Percentiles rank a stretch among this genome's conserved stretches.
Evolutionary conservation across 805 yeast species (phyloP).

Genomic region (Candida xyloterini): DNA sequence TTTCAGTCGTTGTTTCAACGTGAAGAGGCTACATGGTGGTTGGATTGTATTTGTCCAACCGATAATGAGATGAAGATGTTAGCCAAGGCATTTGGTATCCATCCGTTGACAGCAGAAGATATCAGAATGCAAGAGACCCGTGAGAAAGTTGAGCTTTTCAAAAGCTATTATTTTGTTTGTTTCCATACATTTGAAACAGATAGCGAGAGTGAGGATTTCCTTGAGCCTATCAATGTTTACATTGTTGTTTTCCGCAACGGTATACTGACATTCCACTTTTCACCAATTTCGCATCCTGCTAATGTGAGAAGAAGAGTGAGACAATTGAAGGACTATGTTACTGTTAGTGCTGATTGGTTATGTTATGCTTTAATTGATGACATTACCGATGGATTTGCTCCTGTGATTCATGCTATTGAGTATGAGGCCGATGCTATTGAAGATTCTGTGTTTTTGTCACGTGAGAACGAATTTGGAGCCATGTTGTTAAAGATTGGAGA

Average conservation of each 20-base stretch:
- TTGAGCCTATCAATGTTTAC: conserved; percentile 77
- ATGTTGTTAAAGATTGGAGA: conserved; percentile 86
- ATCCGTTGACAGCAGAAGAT: conserved; percentile 97
- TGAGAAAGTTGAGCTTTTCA: conserved; percentile 93
- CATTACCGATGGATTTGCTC: conserved; percentile 81
- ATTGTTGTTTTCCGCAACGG: conserved; percentile 70
- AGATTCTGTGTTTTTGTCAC: conserved; percentile 78
- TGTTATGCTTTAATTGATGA: conserved; percentile 82
- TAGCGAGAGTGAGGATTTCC: conserved; percentile 72
- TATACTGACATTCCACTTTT: conserved; percentile 64
- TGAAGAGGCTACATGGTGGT: conserved; percentile 89
- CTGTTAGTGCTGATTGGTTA: conserved; percentile 77
- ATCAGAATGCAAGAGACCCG: conserved; percentile 94
- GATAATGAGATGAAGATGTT: conserved; percentile 91
- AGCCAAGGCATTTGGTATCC: conserved; percentile 93
- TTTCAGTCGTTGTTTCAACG: conserved; percentile 67
- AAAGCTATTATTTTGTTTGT: conserved; percentile 88
- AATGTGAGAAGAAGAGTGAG: conserved; percentile 81
- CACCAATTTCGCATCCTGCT: conserved; percentile 66
- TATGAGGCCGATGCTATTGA: conserved; percentile 81
- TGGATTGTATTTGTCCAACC: conserved; percentile 91
- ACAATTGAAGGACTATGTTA: conserved; percentile 72
- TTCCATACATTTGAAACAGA: conserved; percentile 96
- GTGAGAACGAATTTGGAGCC: conserved; percentile 67
- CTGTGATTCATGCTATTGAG: conserved; percentile 73